Evolutionary conservation across 176 grass and related monocot species (phyloP).

Genomic region (Raddia distichophylla): DNA sequence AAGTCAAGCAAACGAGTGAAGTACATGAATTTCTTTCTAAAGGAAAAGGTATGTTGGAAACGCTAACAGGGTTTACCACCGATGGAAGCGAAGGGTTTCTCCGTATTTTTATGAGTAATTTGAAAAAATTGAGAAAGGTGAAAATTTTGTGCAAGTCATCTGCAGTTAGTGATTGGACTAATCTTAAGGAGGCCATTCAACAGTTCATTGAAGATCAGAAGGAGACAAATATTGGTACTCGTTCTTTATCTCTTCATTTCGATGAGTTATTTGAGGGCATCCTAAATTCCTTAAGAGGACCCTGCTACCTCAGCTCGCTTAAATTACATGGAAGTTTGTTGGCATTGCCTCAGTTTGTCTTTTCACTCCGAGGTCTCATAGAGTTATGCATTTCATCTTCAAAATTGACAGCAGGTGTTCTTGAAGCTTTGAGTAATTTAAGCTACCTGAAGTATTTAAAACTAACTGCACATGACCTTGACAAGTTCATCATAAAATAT

Average conservation of each 20-base stretch:
- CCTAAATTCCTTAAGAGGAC: conserved; percentile 5
- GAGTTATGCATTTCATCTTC: conserved; percentile 33
- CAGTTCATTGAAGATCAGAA: conserved; percentile 28
- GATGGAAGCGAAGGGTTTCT: conserved; percentile 7
- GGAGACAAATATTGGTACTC: not conserved
- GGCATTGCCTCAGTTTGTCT: conserved; percentile 27
- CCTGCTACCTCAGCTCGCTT: conserved; percentile 29
- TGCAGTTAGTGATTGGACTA: not conserved
- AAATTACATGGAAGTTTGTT: not conserved
- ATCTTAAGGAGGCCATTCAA: conserved; percentile 22
- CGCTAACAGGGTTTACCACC: conserved; percentile 22
- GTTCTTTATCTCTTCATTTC: conserved; percentile 32
- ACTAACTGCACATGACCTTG: conserved; percentile 26
- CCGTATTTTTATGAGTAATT: not conserved
- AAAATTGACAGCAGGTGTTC: not conserved
- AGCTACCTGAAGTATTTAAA: conserved; percentile 33
- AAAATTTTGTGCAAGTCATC: not conserved
- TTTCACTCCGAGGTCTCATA: not conserved
- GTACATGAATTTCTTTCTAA: conserved; percentile 7
- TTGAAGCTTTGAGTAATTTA: conserved; percentile 35
- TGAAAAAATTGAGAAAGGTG: conserved; percentile 30
- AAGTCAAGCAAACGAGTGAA: conserved; percentile 8
- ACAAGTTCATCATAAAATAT: conserved; percentile 2
- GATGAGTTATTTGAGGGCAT: not conserved
- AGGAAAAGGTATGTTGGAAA: conserved; percentile 33